Evolutionary conservation across 305 asterid genomes (phyloP).

Genomic region (Fraxinus greggii): DNA sequence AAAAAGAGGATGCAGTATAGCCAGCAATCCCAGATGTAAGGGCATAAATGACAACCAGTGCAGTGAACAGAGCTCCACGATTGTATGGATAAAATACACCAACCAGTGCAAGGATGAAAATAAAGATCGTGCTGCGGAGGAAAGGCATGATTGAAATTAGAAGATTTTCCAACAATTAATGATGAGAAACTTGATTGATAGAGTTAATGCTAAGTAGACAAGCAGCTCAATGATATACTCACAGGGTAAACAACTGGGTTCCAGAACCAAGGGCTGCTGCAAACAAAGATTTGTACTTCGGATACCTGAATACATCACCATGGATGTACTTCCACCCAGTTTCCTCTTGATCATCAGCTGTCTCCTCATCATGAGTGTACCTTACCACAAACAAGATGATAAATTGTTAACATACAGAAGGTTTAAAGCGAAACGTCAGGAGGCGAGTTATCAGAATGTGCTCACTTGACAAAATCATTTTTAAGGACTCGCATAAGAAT

Average conservation of each 20-base stretch:
- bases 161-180: not conserved
- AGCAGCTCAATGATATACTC: slow-evolving; percentile 28
- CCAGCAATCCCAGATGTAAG: slow-evolving; percentile 76
- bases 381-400: slow-evolving; percentile 30
- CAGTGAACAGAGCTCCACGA: slow-evolving; percentile 74
- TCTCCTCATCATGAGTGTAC: slow-evolving; percentile 72
- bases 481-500: slow-evolving; percentile 80
- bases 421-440: not conserved
- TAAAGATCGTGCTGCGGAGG: slow-evolving; percentile 45
- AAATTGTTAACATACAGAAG: not conserved
- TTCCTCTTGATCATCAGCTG: slow-evolving; percentile 76
- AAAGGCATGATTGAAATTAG: slow-evolving; percentile 1
- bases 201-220: not conserved
- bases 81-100: slow-evolving; percentile 80
- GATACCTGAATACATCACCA: slow-evolving; percentile 83
- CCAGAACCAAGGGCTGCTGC: slow-evolving; percentile 83
- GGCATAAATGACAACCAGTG: slow-evolving; percentile 69
- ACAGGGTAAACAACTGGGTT: slow-evolving; percentile 72
- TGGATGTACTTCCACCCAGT: slow-evolving; percentile 86
- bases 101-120: slow-evolving; percentile 62
- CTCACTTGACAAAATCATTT: slow-evolving; percentile 80
- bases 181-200: not conserved
- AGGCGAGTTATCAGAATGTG: not conserved
- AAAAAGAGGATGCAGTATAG: slow-evolving; percentile 62
- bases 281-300: slow-evolving; percentile 60